Evolutionary conservation across 2,329 filamentous ascomycete genomes (phyloP).

Genomic region (Bertia moriformis): DNA sequence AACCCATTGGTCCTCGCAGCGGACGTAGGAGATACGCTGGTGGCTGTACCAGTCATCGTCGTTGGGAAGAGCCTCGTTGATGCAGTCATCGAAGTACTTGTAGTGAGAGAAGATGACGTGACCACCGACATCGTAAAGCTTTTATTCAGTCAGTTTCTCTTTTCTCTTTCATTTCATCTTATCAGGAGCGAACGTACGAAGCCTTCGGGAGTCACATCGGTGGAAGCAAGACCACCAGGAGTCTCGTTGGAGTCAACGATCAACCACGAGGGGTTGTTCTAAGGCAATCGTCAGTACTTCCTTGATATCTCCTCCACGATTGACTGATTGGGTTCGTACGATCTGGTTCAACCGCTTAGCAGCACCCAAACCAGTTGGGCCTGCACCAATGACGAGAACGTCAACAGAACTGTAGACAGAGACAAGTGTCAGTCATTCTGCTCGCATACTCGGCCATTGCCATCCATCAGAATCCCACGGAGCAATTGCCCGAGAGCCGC

Average conservation of each 20-base stretch:
- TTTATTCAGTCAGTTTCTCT: conserved; percentile 4
- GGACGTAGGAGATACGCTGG: conserved; percentile 97
- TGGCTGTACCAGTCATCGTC: conserved; percentile 93
- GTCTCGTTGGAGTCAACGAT: conserved; percentile 85
- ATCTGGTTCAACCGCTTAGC: conserved; percentile 96
- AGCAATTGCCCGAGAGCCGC: conserved; percentile 1
- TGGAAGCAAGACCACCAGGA: conserved; percentile 88
- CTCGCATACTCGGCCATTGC: background rate
- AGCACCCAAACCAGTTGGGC: conserved; percentile 91
- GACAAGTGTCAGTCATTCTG: background rate
- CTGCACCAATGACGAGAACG: conserved; percentile 93
- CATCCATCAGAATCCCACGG: background rate
- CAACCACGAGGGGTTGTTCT: conserved; percentile 90
- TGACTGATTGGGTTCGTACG: conserved; percentile 36
- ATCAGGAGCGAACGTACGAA: conserved; percentile 58
- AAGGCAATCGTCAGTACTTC: conserved; percentile 3
- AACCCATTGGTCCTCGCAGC: conserved; percentile 91
- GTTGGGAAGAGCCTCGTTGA: conserved; percentile 89
- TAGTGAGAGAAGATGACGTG: conserved; percentile 99
- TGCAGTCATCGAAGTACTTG: conserved; percentile 99
- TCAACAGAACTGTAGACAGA: conserved; percentile 61
- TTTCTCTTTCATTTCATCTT: conserved; percentile 4
- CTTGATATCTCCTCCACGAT: background rate
- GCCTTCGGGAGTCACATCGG: conserved; percentile 86
- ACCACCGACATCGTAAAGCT: conserved; percentile 97